Evolutionary conservation across 768 basidiomycete species (phyloP), one percentile per base, ranked within the genome.

Genomic region (Daedaleopsis nitida): DNA sequence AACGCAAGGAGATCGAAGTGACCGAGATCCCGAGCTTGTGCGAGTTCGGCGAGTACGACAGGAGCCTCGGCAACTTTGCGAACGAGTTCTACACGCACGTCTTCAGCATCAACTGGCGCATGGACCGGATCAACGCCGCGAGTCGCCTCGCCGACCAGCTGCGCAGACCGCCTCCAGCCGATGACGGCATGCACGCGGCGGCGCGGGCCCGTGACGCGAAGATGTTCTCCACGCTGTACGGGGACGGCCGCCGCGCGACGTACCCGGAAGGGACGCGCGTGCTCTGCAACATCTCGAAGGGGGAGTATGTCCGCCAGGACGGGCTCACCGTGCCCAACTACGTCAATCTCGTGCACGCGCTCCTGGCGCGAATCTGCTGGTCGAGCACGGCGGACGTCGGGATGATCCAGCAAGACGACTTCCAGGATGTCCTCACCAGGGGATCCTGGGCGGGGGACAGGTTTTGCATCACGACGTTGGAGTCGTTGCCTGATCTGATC

Each of bases 381-480:
- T 52, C 52, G 1, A 19, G 16, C 48, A 34, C 47, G 8, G 9
- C 34, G 19, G 23, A 43, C 21, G 27, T 53, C 47, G 21, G 27
- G 32, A 42, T 54, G 38, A 17, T 16, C 16, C 34, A 12, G 52
- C 24, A 17, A 13, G 52, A 34, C 32, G 51, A 34, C 14, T 42
- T 17, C 37, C 24, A n/a, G 45, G 24, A 34, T 37, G n/a, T 43
- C 24, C 39, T 52, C 10, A 44, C 19, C n/a, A 24, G 44, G 11
- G 58, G 58, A 16, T 5, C n/a, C 1, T 59, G 58, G 58, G 58
- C 58, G 12, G 58, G 58, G 14, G 52, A 59, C 37, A 42, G 58
- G 44, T 59, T 59, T 37, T 51, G 49, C 39, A 27, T 59, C 45
- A 35, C 35, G 34, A 38, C 44, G 43, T 3, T 45, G 38, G 52